Conservation (phyloP, 2,329 filamentous ascomycete genomes). For the Neocucurbitaria cava region DNA sequence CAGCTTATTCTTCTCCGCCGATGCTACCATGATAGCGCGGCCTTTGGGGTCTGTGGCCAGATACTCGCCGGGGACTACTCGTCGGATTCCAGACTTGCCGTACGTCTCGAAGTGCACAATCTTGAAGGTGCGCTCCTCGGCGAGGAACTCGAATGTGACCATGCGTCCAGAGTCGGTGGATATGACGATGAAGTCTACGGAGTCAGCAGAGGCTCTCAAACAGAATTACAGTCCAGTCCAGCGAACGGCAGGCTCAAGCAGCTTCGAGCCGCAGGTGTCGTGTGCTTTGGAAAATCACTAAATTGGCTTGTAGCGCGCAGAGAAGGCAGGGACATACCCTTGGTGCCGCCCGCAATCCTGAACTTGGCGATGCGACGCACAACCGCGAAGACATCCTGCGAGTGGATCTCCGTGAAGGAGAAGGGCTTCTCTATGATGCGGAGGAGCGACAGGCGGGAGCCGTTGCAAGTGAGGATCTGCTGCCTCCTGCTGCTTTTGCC, state of each 20-base stretch:
- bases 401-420: conserved; percentile 83
- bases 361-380: conserved; percentile 89
- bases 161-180: conserved; percentile 96
- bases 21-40: conserved; percentile 90
- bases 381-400: conserved; percentile 96
- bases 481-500: conserved; percentile 97
- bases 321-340: conserved; percentile 72
- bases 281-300: conserved; percentile 58
- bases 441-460: conserved; percentile 86
- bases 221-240: conserved; percentile 37
- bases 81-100: conserved; percentile 92
- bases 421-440: conserved; percentile 85
- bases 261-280: conserved; percentile 33
- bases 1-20: conserved; percentile 98
- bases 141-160: conserved; percentile 89
- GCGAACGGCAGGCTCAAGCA: conserved; percentile 33
- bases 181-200: conserved; percentile 90
- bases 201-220: conserved; percentile 39
- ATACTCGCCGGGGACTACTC: conserved; percentile 95
- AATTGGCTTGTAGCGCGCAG: conserved; percentile 46
- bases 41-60: conserved; percentile 95
- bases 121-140: conserved; percentile 84
- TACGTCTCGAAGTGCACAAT: conserved; percentile 96
- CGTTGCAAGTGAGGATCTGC: conserved; percentile 93
- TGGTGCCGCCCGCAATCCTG: conserved; percentile 88